Percentiles rank a stretch among this genome's conserved stretches.
phyloP scores from a whole-genome alignment of 2,329 filamentous ascomycete species.

The Venturia aucupariae region DNA sequence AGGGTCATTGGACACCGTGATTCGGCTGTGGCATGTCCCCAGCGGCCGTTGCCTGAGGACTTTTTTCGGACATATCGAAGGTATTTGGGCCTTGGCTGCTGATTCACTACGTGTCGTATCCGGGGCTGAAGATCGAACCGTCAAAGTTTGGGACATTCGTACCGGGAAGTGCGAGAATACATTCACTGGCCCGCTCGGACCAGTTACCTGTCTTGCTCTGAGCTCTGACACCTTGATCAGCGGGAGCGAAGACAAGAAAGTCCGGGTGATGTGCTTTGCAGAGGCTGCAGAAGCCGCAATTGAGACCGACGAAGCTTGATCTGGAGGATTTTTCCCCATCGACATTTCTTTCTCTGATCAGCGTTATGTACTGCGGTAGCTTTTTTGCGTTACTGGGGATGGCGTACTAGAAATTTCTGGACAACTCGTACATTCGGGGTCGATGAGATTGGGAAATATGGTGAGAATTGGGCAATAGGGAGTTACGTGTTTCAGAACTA shows the following conservation, averaged over 20 bases:
- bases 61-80: conserved; percentile 94
- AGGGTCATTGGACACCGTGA: conserved; percentile 80
- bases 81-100: conserved; percentile 85
- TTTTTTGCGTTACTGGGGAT: background rate
- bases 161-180: conserved; percentile 88
- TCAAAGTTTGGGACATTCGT: conserved; percentile 91
- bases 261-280: conserved; percentile 49
- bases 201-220: conserved; percentile 85
- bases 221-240: conserved; percentile 85
- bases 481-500: too few species aligned
- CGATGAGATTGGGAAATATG: background rate
- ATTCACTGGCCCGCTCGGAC: conserved; percentile 80
- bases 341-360: background rate
- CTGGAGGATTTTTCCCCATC: background rate
- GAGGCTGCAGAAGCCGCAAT: background rate
- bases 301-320: background rate
- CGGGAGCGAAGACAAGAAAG: conserved; percentile 87
- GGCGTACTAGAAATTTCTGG: background rate
- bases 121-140: conserved; percentile 86
- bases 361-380: background rate
- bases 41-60: conserved; percentile 77
- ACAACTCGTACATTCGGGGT: background rate
- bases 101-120: conserved; percentile 83
- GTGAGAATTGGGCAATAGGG: too few species aligned
- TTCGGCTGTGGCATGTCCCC: conserved; percentile 83